Evolutionary conservation across 2,329 filamentous ascomycete species (phyloP), one percentile per base, ranked within the genome.

Genomic region (Beauveria medogensis): DNA sequence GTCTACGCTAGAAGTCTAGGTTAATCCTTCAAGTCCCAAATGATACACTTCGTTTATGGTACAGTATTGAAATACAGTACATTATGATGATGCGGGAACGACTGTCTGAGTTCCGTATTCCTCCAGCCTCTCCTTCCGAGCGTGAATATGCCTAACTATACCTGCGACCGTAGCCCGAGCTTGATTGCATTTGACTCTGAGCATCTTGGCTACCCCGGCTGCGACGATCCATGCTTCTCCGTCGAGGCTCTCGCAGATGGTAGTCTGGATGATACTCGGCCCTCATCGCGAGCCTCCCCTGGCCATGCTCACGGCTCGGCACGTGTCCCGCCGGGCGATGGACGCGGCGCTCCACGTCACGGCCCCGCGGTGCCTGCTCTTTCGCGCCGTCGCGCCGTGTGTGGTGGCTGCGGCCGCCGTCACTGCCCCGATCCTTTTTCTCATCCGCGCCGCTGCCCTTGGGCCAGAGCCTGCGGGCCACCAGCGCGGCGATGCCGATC

Each of bases 391-490:
- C 22, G 28, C 30, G 44, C 28, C 44, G n/a, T 24, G 5, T 10
- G 44, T 16, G 14, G 30, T 22, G 22, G 22, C 30, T 5, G 28
- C 55, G 16, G 22, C 20, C 34, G 34, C 34, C 34, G 34, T 37
- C 34, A 37, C 34, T 22, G 10, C 20, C 24, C 43, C 41, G 18
- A 9, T 28, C 28, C 2, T 41, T 30, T 4, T 34, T 56, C 9
- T 24, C 26, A 26, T 26, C 18, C 20, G 12, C 9, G 34, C 47
- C 20, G 56, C 37, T 44, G 40, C 67, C 67, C 63, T 72, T 73
- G 34, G 71, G 71, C 72, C 73, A 75, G 64, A 72, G 65, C 59
- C 71, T 72, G 64, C 71, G 71, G 44, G 71, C 70, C 43, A 72
- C 64, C 47, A 74, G 65, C 12, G 72, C 68, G 26, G 71, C 72